A percentile compares a stretch with the other conserved stretches of the same genome.
phyloP scores from a whole-genome alignment of 345 rosid species.

The Combretum micranthum region DNA sequence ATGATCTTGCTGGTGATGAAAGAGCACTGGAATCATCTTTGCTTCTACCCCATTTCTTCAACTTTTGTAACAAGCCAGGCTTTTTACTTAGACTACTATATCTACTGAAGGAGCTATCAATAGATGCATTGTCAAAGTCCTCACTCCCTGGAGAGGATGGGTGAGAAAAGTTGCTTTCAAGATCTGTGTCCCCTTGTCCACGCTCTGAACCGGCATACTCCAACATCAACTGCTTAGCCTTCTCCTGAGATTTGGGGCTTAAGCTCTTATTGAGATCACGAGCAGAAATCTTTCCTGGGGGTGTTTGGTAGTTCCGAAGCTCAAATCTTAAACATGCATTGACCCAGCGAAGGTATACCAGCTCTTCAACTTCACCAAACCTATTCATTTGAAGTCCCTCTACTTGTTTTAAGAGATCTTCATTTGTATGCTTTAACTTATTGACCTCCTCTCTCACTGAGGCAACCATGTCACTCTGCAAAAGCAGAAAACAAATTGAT shows the following conservation, averaged over 20 bases:
- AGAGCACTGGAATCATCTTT: constrained; percentile 75
- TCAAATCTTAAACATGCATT: constrained; percentile 95
- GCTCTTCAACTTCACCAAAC: constrained; percentile 96
- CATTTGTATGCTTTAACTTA: constrained; percentile 68
- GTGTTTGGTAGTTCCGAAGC: constrained; percentile 83
- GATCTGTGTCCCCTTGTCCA: constrained; percentile 90
- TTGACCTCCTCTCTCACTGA: constrained; percentile 72
- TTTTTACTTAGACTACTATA: constrained; percentile 71
- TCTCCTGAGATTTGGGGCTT: constrained; percentile 85
- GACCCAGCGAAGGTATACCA: constrained; percentile 98
- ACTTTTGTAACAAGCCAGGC: constrained; percentile 67
- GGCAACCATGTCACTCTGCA: constrained; percentile 76
- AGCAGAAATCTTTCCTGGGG: constrained; percentile 78
- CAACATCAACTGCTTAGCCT: constrained; percentile 75
- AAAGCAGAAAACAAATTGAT: constrained; percentile 7
- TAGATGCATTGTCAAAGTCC: constrained; percentile 77
- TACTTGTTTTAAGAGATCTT: constrained; percentile 87
- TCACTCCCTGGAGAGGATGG: constrained; percentile 96
- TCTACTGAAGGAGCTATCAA: constrained; percentile 76
- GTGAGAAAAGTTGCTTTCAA: constrained; percentile 78
- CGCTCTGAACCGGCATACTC: constrained; percentile 94
- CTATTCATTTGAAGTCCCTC: constrained; percentile 98
- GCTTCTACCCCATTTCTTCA: constrained; percentile 85
- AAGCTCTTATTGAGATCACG: constrained; percentile 86
- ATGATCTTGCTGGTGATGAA: constrained; percentile 69